These are phyloP conservation scores for Fraxinus cuspidata DNA, from an alignment of 257 asterid genomes.

Conservation along the genomic window DNA sequence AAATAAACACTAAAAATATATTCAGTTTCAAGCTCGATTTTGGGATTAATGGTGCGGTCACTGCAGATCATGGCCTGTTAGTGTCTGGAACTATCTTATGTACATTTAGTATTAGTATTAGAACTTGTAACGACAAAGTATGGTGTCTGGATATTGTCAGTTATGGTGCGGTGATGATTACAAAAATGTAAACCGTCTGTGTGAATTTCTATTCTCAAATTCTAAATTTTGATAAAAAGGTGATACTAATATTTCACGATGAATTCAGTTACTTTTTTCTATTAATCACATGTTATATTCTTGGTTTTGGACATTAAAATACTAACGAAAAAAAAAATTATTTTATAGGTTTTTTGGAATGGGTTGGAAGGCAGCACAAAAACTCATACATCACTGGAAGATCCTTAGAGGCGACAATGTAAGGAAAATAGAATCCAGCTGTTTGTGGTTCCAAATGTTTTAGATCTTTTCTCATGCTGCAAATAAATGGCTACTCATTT, in stretches of 20 bases:
- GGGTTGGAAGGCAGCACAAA: constrained; percentile 98
- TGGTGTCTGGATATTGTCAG: not conserved
- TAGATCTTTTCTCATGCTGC: constrained; percentile 10
- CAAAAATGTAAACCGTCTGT: not conserved
- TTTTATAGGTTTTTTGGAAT: constrained; percentile 27
- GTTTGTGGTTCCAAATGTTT: not conserved
- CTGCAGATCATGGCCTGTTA: too few species aligned
- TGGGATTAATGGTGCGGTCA: not conserved
- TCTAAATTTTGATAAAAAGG: not conserved
- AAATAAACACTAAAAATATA: not conserved
- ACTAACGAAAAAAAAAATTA: not conserved
- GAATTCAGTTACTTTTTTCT: too few species aligned
- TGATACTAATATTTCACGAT: not conserved
- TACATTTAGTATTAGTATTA: not conserved
- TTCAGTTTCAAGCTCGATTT: not conserved
- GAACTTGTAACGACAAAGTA: not conserved
- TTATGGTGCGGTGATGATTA: not conserved
- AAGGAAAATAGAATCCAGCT: constrained; percentile 28
- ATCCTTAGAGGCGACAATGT: constrained; percentile 91
- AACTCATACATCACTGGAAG: constrained; percentile 87
- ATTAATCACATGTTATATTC: not conserved
- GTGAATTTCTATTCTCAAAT: not conserved
- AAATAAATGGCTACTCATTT: not conserved
- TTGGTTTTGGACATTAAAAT: not conserved
- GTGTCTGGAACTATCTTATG: not conserved